Evolutionary conservation across 768 basidiomycete species (phyloP), one percentile per base, ranked within the genome.

Genomic region (Trametes punicea): DNA sequence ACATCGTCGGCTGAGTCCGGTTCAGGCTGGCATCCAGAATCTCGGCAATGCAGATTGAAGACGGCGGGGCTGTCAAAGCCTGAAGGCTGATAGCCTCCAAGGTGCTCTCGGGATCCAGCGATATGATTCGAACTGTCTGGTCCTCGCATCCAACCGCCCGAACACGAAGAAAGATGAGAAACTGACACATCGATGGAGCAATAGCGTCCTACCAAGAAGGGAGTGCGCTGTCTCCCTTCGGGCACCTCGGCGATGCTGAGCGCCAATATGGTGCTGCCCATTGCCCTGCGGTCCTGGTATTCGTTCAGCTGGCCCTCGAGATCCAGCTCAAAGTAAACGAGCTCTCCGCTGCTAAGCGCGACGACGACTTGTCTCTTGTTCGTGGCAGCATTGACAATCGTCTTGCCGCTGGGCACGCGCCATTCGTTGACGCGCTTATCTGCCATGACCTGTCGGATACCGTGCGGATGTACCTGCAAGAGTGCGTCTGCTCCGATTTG

Each of bases 111-210:
- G 94, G 93, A 68, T 98, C 97, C 51, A 99, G 76, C 4, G 97
- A 98, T 58, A 99, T 90, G 64, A 99, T 92, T 46, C 95, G 91
- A 59, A 99, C 97, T 10, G 97, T 99, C 67, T 97, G 94, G 64
- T 99, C 97, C 70, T 98, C 97, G 67, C 97, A 99, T 23, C 97
- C 97, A 40, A 99, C 97, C 45, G 97, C 96, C 93, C 97, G 65
- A 16, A 1, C 16, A n/a, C 4, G 2, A 33, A 36, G 13, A 57
- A 39, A 27, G 13, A 26, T 34, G 23, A 45, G 21, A 41, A 11
- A 13, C 30, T 34, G n/a, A 31, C 21, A 20, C 31, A 39, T 21
- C n/a, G 15, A 10, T 29, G 53, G 5, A 21, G n/a, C 33, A 10
- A 16, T 20, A 25, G 40, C n/a, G n/a, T n/a, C 91, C 62, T 64